Evolutionary conservation across 2,329 filamentous ascomycete genomes (phyloP).

Genomic region (Fusarium falciforme): DNA sequence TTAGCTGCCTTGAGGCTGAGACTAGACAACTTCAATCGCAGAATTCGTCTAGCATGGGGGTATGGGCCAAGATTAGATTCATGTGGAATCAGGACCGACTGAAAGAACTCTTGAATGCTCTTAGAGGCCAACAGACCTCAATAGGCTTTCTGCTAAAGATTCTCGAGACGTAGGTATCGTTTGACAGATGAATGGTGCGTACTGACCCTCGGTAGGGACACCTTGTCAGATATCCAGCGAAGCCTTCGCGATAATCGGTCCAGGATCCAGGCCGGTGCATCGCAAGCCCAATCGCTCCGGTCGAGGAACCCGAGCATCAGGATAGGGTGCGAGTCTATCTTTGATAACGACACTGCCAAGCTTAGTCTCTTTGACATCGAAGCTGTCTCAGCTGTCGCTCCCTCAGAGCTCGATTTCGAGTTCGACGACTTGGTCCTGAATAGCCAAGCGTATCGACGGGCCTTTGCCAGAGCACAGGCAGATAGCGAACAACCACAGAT

Average conservation of each 20-base stretch:
- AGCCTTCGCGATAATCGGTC: not conserved
- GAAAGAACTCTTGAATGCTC: not conserved
- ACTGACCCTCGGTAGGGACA: not conserved
- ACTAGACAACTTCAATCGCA: not conserved
- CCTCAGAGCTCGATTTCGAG: conserved; percentile 7
- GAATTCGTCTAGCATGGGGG: not conserved
- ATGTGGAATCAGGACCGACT: conserved; percentile 13
- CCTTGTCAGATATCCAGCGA: not conserved
- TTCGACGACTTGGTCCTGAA: conserved; percentile 3
- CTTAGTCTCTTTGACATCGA: not conserved
- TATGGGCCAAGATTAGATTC: conserved; percentile 7
- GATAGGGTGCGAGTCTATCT: not conserved
- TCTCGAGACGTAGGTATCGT: not conserved
- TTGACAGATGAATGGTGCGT: accelerated
- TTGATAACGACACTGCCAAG: not conserved
- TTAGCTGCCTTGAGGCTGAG: conserved; percentile 10
- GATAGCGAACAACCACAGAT: not conserved
- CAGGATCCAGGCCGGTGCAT: not conserved
- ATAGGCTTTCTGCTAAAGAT: not conserved
- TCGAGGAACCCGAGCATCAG: not conserved
- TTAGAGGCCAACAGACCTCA: not conserved
- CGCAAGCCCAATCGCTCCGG: not conserved
- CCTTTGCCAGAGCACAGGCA: not conserved
- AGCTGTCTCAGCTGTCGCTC: not conserved
- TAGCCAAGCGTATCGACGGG: conserved; percentile 2